Evolutionary conservation across 73 alveolate species (phyloP), one percentile per base, ranked within the genome.

Genomic region (Paramecium biaurelia): DNA sequence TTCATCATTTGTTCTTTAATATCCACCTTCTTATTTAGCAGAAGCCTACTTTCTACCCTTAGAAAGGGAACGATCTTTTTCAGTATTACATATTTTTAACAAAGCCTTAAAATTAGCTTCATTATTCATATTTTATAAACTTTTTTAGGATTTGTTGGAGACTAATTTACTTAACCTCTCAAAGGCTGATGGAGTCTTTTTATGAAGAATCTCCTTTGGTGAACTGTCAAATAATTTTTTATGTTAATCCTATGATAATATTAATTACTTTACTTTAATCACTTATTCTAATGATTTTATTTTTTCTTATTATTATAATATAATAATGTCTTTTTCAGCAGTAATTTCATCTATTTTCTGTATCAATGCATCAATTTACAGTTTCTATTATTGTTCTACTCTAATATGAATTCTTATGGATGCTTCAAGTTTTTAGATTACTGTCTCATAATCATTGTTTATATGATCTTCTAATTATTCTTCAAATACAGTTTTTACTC

Each of bases 381-480:
- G 18, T 72, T 38, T 72, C 24, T 72, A n/a, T 72, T 72, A 38
- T 32, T 72, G 38, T 18, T 72, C 53, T 14, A 72, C 38, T 2
- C 86, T 12, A 14, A 72, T 72, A 18, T 72, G 86, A 28, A 18
- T 28, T 72, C 86, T 72, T 4, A 72, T 72, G n/a, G 86, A 35
- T 20, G 86, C 86, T 72, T 72, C 86, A 35, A 72, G 58, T 23
- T 72, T 72, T 38, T 72, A 72, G 32, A 72, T 72, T 4, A 72
- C 24, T 34, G 86, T 34, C 34, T 72, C 86, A 72, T 72, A 63
- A 63, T 63, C 84, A 63, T 63, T 63, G 45, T 63, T 63, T 26
- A 63, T 26, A 23, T 63, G 45, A 6, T 63, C 84, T 63, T 63
- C 84, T 12, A 63, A 32, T 63, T 63, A 32, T 32, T 23, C 43